Evolutionary conservation across 768 basidiomycete genomes (phyloP).

Genomic region (Termitomyces sp.): DNA sequence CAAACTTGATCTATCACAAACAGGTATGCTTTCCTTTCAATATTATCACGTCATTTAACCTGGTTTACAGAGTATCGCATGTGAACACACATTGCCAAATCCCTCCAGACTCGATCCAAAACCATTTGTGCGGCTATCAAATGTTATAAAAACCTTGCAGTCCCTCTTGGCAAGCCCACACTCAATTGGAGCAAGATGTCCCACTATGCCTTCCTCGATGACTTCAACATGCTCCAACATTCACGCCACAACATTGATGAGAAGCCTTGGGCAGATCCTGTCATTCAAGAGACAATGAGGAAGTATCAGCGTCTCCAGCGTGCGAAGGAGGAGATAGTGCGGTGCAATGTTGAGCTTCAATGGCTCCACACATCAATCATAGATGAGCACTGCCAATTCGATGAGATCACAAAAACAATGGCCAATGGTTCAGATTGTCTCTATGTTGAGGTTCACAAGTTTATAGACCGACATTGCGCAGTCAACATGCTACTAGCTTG

Average conservation of each 20-base stretch:
- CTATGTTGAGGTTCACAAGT: background rate
- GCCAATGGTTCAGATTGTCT: background rate
- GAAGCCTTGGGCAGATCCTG: constrained; percentile 15
- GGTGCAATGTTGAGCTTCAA: constrained; percentile 10
- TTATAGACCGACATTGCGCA: background rate
- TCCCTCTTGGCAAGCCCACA: too few relatives aligned
- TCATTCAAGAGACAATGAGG: constrained; percentile 14
- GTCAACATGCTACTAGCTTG: constrained; percentile 1
- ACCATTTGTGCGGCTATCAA: too few relatives aligned
- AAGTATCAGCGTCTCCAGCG: too few relatives aligned
- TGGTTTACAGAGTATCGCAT: too few relatives aligned
- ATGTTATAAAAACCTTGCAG: too few relatives aligned
- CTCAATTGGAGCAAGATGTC: too few relatives aligned
- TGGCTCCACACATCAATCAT: constrained; percentile 9
- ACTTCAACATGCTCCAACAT: constrained; percentile 14
- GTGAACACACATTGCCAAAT: too few relatives aligned
- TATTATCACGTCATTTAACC: too few relatives aligned
- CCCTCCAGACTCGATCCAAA: too few relatives aligned
- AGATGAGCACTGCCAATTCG: constrained; percentile 3
- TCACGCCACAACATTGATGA: constrained; percentile 1
- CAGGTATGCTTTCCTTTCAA: constrained; percentile 38
- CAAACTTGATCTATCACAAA: too few relatives aligned
- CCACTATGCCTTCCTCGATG: too few relatives aligned
- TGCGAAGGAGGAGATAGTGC: too few relatives aligned
- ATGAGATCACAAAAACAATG: background rate